Base-by-base conservation (phyloP, 495 filamentous ascomycete genomes). In the Penicillium antarcticum region DNA sequence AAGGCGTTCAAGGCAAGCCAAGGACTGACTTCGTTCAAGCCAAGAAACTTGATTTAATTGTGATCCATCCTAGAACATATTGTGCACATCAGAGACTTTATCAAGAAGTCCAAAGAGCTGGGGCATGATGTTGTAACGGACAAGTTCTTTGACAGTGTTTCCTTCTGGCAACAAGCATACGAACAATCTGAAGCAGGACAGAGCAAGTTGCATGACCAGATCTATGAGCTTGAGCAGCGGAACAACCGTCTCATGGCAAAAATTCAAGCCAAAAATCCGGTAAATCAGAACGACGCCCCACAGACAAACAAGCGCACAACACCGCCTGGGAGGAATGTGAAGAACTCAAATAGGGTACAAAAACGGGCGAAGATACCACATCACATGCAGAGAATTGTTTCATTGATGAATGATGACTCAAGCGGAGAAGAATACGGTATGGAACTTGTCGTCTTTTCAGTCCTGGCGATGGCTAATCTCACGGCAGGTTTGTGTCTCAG, bases 81-180 rank as follows among this genome's bases (percentile, higher is more conserved):
- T 45, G 17, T 62, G 5, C 61, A 68, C 18, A 63, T 76, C 4
- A 64, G 71, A 24, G 53, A 64, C n/a, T 60, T 56, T 11, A 70
- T 79, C 46, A 72, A 62, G 49, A 45, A 4, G 6, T 31, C 39
- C n/a, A 52, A 46, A 17, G 49, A 53, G 1, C 26, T 53, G 21
- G 45, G 16, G 46, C 45, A 21, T 37, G 17, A 31, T 52, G 38
- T 37, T 38, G 37, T 41, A 33, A 56, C 53, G 0, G 62, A 68
- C 19, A 67, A 67, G 36, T 73, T 69, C 56, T 67, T 80, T 42
- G 77, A 81, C 54, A 76, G 73, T 39, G 60, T 69, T 13, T 54
- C 65, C 11, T 79, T 78, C 66, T 81, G 78, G 78, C 71, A 75
- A 51, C 59, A 67, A 32, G 74, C 76, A n/a, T 79, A 73, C 41